A percentile compares a stretch with the other conserved stretches of the same genome.
Evolutionary conservation across 192 early-diverging fungal genomes (phyloP).

Genomic region (Pilaira anomala): DNA sequence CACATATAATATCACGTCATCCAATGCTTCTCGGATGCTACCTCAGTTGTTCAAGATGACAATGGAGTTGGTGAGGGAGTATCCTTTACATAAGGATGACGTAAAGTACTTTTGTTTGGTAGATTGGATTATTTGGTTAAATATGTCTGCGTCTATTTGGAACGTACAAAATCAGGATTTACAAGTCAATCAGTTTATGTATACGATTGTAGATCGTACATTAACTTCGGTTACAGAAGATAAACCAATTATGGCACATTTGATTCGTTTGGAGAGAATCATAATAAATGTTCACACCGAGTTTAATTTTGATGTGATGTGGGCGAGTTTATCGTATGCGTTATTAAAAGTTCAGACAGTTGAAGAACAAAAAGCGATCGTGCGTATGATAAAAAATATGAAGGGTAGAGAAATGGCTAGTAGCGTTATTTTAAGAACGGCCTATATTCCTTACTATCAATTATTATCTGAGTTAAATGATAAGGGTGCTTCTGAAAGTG

Average conservation of each 20-base stretch:
- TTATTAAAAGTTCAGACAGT: constrained; percentile 44
- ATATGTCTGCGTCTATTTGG: background rate
- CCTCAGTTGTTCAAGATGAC: background rate
- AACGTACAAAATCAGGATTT: background rate
- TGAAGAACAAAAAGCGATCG: constrained; percentile 41
- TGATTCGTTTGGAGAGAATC: constrained; percentile 7
- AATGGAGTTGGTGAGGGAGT: background rate
- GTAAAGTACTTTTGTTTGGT: background rate
- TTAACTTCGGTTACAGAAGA: constrained; percentile 3
- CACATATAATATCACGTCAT: background rate
- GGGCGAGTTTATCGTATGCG: constrained; percentile 42
- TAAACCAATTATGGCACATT: constrained; percentile 7
- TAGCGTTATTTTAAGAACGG: constrained; percentile 24
- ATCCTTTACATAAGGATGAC: background rate
- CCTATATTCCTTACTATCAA: constrained; percentile 52
- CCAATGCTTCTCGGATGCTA: background rate
- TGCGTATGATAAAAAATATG: constrained; percentile 35
- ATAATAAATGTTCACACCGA: background rate
- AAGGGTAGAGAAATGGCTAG: background rate
- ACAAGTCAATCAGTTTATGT: constrained; percentile 5
- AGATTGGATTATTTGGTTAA: background rate
- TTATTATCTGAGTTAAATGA: constrained; percentile 38
- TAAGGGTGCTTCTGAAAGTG: background rate
- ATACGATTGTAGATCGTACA: constrained; percentile 16
- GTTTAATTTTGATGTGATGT: constrained; percentile 32